Conservation (phyloP, 2,329 filamentous ascomycete genomes). For the Colletotrichum siamense region DNA sequence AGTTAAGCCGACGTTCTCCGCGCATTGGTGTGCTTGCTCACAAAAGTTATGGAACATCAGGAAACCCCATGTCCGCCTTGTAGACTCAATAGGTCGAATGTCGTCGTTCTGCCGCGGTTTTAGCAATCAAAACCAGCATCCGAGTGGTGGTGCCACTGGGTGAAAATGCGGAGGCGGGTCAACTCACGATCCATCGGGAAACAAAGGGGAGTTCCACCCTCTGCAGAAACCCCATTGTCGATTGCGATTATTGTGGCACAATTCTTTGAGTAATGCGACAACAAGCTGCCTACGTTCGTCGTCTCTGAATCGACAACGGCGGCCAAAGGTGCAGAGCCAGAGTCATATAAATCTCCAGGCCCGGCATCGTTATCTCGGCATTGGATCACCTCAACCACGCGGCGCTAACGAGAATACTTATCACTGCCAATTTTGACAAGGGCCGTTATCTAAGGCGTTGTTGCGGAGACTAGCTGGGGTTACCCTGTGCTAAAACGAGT, state of each 20-base stretch:
- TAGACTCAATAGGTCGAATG: constrained; percentile 51
- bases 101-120: constrained; percentile 47
- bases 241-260: not conserved
- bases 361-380: constrained; percentile 1
- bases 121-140: not conserved
- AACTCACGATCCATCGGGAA: constrained; percentile 36
- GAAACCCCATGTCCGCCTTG: constrained; percentile 46
- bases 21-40: constrained; percentile 22
- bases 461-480: not conserved
- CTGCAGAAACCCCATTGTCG: constrained; percentile 29
- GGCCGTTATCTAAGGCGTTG: not conserved
- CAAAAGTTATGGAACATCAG: constrained; percentile 50
- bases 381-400: not conserved
- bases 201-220: constrained; percentile 33
- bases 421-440: not conserved
- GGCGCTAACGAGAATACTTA: not conserved
- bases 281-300: not conserved
- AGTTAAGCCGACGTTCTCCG: not conserved
- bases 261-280: not conserved
- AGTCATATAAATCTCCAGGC: not conserved
- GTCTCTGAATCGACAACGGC: not conserved
- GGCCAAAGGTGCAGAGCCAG: not conserved
- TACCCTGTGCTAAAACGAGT: not conserved
- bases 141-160: not conserved
- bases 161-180: not conserved